Evolutionary conservation across 1,284 basidiomycete species (phyloP), one percentile per base, ranked within the genome.

Genomic region (Afroboletus lepidellus): DNA sequence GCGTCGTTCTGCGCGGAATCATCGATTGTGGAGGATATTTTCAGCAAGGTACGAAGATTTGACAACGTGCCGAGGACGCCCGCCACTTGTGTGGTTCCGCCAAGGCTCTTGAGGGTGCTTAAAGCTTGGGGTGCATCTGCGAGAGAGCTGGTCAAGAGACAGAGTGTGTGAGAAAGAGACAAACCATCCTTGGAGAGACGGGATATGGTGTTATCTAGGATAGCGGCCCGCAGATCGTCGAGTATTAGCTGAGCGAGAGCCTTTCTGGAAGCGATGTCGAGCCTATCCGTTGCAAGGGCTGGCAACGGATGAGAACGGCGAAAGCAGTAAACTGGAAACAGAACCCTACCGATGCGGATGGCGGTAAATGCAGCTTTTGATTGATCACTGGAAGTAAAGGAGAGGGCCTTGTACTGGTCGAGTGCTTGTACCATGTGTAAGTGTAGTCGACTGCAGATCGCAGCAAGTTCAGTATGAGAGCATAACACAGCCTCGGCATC

Each of bases 31-130:
- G 85, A 75, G 15, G 80, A 74, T n/a, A 86, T 59, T 5, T 66
- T 60, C 34, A 87, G 72, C 23, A 88, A 70, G 21, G 73, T 70
- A 6, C 75, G 77, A 49, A 87, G 72, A 61, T 82, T 85, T 16
- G 72, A 59, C 5, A 77, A 59, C 3, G 72, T 74, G 11, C 83
- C 78, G 23, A 94, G 76, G 39, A 83, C 73, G 49, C 77, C 72
- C 9, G 92, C 91, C 13, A 87, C 89, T 6, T 81, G 72, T 0
- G 81, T 83, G 51, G 85, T 80, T 61, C 87, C 84, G 20, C 87
- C 89, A 3, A 94, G 76, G 3, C 78, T 81, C 70, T 94, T 94
- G 56, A 94, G 66, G 0, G 88, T 83, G 32, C 81, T 73, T 2
- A 94, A 72, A 16, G 88, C 90, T 25, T 73, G 76, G 1, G 78